Conservation (phyloP, 768 basidiomycete species). For the Dendrothele bispora region DNA sequence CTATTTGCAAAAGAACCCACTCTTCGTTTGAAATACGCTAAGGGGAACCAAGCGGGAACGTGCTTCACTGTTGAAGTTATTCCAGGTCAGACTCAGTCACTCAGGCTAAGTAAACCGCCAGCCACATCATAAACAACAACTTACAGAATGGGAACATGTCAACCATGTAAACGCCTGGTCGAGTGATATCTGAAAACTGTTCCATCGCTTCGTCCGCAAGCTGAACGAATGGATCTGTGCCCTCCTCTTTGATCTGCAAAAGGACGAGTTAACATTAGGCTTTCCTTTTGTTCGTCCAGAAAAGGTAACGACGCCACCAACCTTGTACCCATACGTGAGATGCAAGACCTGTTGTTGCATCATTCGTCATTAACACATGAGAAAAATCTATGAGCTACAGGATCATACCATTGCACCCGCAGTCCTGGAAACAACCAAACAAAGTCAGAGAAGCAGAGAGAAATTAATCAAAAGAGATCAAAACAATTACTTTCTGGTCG, state of each 20-base stretch:
- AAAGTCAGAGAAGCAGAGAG: background rate
- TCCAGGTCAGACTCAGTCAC: too few relatives aligned
- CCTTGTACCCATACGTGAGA: slow-evolving; percentile 5
- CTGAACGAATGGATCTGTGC: slow-evolving; percentile 4
- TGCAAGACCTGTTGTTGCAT: background rate
- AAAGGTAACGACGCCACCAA: too few relatives aligned
- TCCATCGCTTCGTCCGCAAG: slow-evolving; percentile 1
- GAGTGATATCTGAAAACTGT: background rate
- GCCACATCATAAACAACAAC: background rate
- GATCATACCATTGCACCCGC: slow-evolving; percentile 3
- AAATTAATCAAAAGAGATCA: background rate
- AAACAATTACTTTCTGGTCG: slow-evolving; percentile 1
- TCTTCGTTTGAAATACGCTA: slow-evolving; percentile 31
- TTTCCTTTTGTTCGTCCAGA: background rate
- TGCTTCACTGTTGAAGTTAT: slow-evolving; percentile 26
- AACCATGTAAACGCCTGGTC: slow-evolving; percentile 8
- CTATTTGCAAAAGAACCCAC: slow-evolving; percentile 22
- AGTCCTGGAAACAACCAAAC: background rate
- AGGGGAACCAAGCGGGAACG: slow-evolving; percentile 34
- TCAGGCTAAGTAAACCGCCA: background rate
- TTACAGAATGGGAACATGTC: slow-evolving; percentile 11
- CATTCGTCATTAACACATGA: background rate
- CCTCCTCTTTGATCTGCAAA: background rate
- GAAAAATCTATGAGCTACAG: background rate
- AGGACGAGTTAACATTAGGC: background rate